phyloP scores from a whole-genome alignment of 495 filamentous ascomycete genomes.

The Lophiotrema nucula region DNA sequence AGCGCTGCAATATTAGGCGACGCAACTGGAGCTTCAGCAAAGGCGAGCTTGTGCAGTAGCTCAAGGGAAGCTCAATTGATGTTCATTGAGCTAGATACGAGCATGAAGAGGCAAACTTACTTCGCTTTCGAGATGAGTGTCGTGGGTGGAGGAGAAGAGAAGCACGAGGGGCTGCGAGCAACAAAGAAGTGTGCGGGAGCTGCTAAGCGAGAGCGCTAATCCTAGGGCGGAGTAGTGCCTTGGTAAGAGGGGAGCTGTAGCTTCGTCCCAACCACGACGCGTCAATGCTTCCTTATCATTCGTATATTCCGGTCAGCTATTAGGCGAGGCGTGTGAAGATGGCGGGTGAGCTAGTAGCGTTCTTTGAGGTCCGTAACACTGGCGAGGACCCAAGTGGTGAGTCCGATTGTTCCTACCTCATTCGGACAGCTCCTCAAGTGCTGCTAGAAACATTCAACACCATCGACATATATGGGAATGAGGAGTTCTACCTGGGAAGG shows the following conservation, averaged over 20 bases:
- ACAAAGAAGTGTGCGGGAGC: too few relatives aligned
- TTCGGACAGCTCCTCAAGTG: too few relatives aligned
- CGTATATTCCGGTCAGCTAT: too few relatives aligned
- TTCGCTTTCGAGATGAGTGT: conserved; percentile 37
- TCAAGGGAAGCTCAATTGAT: conserved; percentile 19
- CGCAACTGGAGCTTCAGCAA: background rate
- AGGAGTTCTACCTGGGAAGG: conserved; percentile 32
- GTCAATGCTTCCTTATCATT: too few relatives aligned
- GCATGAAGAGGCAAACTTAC: conserved; percentile 23
- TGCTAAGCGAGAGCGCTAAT: too few relatives aligned
- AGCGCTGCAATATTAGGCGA: conserved; percentile 41
- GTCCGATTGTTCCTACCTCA: too few relatives aligned
- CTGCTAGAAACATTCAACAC: too few relatives aligned
- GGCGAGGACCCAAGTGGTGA: background rate
- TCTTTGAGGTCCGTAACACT: conserved; percentile 18
- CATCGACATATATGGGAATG: conserved; percentile 21
- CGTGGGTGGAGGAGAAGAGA: conserved; percentile 27
- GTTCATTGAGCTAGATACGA: background rate
- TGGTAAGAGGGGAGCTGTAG: too few relatives aligned
- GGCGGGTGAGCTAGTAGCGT: conserved; percentile 20
- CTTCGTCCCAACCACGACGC: too few relatives aligned
- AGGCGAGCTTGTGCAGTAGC: background rate
- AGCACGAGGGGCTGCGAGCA: background rate
- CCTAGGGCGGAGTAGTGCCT: too few relatives aligned
- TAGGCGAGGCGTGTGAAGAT: conserved; percentile 2